phyloP scores from a whole-genome alignment of 2,329 filamentous ascomycete species.

The Exophiala sp. region DNA sequence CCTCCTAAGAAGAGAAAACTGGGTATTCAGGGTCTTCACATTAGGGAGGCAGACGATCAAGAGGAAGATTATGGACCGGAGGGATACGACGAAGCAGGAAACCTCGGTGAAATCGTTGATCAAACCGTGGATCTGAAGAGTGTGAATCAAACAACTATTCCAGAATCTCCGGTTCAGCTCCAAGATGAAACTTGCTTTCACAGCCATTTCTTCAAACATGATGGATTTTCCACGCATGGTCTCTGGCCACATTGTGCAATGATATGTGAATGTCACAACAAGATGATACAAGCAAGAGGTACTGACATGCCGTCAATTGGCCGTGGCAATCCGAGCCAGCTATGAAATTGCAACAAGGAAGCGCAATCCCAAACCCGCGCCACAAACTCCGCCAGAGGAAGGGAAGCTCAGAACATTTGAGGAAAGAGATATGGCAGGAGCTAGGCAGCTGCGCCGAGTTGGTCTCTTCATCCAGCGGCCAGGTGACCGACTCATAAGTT shows the following conservation, averaged over 20 bases:
- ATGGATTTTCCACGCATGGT: constrained; percentile 6
- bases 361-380: not conserved
- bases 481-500: no score
- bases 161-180: not conserved
- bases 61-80: not conserved
- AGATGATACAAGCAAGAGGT: not conserved
- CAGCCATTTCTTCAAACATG: not conserved
- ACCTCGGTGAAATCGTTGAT: not conserved
- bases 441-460: no score
- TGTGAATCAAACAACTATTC: not conserved
- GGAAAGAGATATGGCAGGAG: no score
- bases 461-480: no score
- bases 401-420: no score
- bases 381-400: no score
- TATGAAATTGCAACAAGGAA: not conserved
- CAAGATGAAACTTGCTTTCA: not conserved
- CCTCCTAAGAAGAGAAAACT: not conserved
- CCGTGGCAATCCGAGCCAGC: constrained; percentile 1
- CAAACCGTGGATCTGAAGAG: no score
- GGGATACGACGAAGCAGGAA: not conserved
- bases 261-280: constrained; percentile 1
- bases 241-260: constrained; percentile 10
- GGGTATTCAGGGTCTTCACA: not conserved
- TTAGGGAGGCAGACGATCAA: not conserved
- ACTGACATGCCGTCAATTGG: constrained; percentile 1